phyloP scores from a whole-genome alignment of 2,329 filamentous ascomycete species.

The Thelonectria discophora region DNA sequence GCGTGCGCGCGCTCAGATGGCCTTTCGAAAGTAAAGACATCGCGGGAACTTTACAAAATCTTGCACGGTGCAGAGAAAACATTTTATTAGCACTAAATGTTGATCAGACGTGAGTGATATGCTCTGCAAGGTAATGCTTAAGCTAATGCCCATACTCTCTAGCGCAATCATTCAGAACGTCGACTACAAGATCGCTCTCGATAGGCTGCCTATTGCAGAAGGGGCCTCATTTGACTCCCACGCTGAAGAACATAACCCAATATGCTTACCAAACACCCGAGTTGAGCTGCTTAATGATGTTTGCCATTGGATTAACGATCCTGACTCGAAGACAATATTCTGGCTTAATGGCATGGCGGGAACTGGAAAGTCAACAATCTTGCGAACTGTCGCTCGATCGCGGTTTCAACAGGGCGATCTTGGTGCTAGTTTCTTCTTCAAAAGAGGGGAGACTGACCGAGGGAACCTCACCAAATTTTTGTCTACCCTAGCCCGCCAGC shows the following conservation, averaged over 20 bases:
- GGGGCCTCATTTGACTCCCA: conserved; percentile 48
- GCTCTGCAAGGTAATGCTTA: background rate
- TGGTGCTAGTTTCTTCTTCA: too few species aligned
- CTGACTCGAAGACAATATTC: background rate
- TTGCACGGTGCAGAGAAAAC: conserved; percentile 40
- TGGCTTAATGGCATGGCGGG: too few species aligned
- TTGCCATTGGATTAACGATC: background rate
- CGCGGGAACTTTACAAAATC: conserved; percentile 38
- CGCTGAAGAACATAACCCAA: conserved; percentile 45
- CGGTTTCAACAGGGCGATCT: too few species aligned
- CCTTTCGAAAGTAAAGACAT: conserved; percentile 41
- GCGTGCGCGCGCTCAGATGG: conserved; percentile 47
- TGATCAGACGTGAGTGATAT: conserved; percentile 46
- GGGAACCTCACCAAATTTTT: background rate
- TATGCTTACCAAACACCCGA: conserved; percentile 45
- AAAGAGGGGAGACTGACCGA: background rate
- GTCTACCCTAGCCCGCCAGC: background rate
- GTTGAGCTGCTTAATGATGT: conserved; percentile 41
- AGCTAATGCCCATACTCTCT: too few species aligned
- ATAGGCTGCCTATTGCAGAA: conserved; percentile 30
- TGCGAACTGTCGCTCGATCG: too few species aligned
- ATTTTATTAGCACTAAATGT: conserved; percentile 46
- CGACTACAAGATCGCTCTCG: background rate
- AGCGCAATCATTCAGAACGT: background rate
- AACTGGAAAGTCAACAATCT: too few species aligned